These are phyloP conservation scores for Myxozyma vanderwaltii DNA, from an alignment of 805 yeast species.

Conservation along the genomic window DNA sequence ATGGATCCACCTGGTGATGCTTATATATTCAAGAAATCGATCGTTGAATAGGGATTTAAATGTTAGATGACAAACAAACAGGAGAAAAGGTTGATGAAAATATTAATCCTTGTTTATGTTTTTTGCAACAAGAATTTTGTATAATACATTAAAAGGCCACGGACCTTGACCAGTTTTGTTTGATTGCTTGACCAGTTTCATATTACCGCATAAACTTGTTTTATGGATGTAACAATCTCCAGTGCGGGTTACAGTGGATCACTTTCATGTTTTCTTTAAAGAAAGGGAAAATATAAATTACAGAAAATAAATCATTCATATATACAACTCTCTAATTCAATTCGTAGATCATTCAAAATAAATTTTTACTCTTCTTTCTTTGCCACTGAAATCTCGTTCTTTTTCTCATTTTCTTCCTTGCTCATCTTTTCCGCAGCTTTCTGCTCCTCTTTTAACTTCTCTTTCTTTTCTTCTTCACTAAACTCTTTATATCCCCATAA, in stretches of 20 bases:
- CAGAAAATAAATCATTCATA: no score
- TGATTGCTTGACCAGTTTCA: no score
- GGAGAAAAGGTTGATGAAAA: no score
- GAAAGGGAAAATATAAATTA: background rate
- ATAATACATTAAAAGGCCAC: background rate
- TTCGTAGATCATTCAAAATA: background rate
- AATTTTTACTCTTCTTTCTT: background rate
- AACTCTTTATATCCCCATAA: conserved; percentile 29
- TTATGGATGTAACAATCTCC: no score
- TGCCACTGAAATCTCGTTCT: background rate
- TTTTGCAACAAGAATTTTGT: background rate
- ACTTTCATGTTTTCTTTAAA: no score
- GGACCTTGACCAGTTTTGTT: no score
- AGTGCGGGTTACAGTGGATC: no score
- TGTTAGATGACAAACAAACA: no score
- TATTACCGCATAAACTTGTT: no score
- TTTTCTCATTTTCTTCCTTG: conserved; percentile 1
- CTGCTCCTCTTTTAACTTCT: conserved; percentile 37
- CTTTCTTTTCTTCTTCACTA: conserved; percentile 20
- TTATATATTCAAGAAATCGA: conserved; percentile 34
- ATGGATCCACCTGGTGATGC: conserved; percentile 54
- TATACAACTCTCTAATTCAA: no score
- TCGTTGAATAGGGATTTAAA: no score
- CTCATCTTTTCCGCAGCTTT: background rate
- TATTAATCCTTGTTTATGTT: no score